Base-by-base conservation (phyloP, 768 basidiomycete species). In the Galerina marginata region DNA sequence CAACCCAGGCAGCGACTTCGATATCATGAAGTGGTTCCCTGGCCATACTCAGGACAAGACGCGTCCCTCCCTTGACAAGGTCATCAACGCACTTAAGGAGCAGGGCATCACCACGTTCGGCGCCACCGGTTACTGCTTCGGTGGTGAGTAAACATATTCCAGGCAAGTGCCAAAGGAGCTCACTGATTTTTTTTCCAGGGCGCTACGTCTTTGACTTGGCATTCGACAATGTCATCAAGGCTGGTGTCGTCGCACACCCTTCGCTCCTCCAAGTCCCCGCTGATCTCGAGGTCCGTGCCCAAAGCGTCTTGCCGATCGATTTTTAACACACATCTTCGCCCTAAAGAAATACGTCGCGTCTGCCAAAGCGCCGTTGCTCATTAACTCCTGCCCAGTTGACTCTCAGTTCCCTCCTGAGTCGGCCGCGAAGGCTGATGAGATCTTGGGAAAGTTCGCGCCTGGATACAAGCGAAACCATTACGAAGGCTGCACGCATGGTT, bases 51-150 rank as follows among this genome's bases (percentile, higher is more conserved):
- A 61, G 14, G 77, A 67, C 0, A 39, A 67, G 10, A 84, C 82
- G 1, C 83, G 83, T 11, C 84, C 85, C 1, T 11, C 66, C 3
- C 62, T 90, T 26, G 81, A 90, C 73, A 83, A 81, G 50, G 84
- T 89, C 45, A 77, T 90, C 36, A 71, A 69, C 4, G 83, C 77
- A 0, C 80, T 93, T 60, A 87, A 86, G 68, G 81, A 73, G 36
- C 67, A 83, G 61, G 91, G 90, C 2, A 76, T 92, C 20, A 84
- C 77, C 1, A 70, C 69, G 6, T 81, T 92, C 58, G 89, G 76
- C 0, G 85, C 86, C 0, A 81, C 82, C 4, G 89, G 88, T 3
- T 92, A 86, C 77, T 93, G 91, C 76, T 87, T 83, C 56, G 88
- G 89, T 60, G 89, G 85, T 81, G 60, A 58, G 78, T 68, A 54